Percentiles rank a stretch among this genome's conserved stretches.
Conservation (phyloP, 225 moss, liverwort and hornwort genomes). For the Physcomitrellopsis africana region DNA sequence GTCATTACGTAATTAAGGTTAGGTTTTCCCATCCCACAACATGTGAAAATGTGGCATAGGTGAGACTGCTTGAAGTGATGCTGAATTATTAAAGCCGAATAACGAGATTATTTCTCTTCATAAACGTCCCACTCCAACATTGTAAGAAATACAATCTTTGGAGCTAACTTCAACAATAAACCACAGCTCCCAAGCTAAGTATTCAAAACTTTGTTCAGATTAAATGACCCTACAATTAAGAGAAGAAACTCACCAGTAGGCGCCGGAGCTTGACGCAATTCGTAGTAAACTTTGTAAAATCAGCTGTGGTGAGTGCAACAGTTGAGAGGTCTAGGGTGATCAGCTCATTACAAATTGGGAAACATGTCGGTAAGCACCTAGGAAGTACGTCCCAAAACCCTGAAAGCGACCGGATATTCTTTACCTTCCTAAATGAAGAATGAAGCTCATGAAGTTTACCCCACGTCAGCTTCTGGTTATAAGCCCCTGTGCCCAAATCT, state of each 20-base stretch:
- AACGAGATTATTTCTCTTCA: background rate
- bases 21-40: background rate
- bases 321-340: conserved; percentile 82
- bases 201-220: background rate
- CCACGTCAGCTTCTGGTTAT: conserved; percentile 65
- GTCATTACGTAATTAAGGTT: conserved; percentile 6
- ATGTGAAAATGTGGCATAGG: background rate
- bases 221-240: background rate
- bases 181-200: background rate
- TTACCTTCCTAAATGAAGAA: conserved; percentile 61
- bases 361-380: conserved; percentile 52
- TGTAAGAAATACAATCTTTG: background rate
- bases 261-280: conserved; percentile 81
- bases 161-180: background rate
- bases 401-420: conserved; percentile 68
- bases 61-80: background rate
- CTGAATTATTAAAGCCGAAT: background rate
- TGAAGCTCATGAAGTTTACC: conserved; percentile 54
- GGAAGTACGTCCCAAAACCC: conserved; percentile 83
- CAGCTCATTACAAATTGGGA: conserved; percentile 65
- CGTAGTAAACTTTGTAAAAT: conserved; percentile 65
- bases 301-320: conserved; percentile 58
- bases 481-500: conserved; percentile 81
- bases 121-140: background rate
- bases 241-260: conserved; percentile 64